Conservation (phyloP, 2,329 filamentous ascomycete genomes). For the Fusarium nanum region DNA sequence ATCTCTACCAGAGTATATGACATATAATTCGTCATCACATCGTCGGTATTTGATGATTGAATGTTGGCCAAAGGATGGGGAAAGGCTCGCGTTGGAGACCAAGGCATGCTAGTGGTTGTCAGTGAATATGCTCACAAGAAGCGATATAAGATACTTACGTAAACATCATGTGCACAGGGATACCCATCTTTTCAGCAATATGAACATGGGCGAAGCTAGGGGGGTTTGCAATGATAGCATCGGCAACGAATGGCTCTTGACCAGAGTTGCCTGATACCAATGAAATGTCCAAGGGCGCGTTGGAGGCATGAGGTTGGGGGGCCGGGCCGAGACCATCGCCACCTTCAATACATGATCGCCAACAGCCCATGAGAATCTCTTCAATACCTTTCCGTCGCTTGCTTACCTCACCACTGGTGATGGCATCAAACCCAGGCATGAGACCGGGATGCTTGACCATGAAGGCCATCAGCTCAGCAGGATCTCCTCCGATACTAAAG, state of each 20-base stretch:
- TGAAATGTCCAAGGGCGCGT: slow-evolving; percentile 59
- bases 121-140: slow-evolving; percentile 43
- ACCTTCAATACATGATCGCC: slow-evolving; percentile 85
- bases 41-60: slow-evolving; percentile 78
- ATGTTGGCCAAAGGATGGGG: slow-evolving; percentile 89
- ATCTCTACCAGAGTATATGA: slow-evolving; percentile 88
- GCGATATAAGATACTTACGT: slow-evolving; percentile 68
- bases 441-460: slow-evolving; percentile 92
- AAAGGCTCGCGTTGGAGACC: slow-evolving; percentile 86
- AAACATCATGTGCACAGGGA: slow-evolving; percentile 88
- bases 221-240: slow-evolving; percentile 83
- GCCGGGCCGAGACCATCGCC: slow-evolving; percentile 72
- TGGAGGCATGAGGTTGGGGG: slow-evolving; percentile 58
- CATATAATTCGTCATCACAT: slow-evolving; percentile 82
- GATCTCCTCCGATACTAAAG: slow-evolving; percentile 81
- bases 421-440: slow-evolving; percentile 82
- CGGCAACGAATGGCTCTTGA: slow-evolving; percentile 79
- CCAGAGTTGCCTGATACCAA: slow-evolving; percentile 53
- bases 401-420: slow-evolving; percentile 81
- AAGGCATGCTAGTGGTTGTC: slow-evolving; percentile 80
- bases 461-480: slow-evolving; percentile 82
- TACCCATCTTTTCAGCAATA: slow-evolving; percentile 78
- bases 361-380: slow-evolving; percentile 85
- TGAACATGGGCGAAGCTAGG: slow-evolving; percentile 82
- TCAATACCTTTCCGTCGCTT: slow-evolving; percentile 80